phyloP scores from a whole-genome alignment of 2,329 filamentous ascomycete genomes.

The Claviceps sorghi region DNA sequence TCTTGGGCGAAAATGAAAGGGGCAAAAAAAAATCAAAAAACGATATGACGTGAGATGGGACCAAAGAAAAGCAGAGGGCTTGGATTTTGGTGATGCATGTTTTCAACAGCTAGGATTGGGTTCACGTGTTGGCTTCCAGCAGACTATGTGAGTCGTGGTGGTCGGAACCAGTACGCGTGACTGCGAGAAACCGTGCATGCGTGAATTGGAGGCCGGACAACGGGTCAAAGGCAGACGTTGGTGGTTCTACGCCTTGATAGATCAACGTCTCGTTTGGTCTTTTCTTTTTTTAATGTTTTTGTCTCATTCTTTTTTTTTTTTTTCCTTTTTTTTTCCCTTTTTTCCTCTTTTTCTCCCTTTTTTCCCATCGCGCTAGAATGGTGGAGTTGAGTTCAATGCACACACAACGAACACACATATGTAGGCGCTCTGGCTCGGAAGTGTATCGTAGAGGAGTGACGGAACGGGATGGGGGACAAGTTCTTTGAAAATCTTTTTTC shows the following conservation, averaged over 20 bases:
- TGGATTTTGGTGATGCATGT: neutral
- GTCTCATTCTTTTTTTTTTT: slow-evolving; percentile 3
- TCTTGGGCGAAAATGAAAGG: neutral
- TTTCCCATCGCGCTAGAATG: slow-evolving; percentile 14
- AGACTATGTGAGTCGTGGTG: neutral
- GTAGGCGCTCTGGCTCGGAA: slow-evolving; percentile 7
- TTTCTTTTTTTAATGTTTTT: neutral
- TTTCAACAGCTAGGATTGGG: neutral
- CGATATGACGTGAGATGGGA: neutral
- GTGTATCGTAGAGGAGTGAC: slow-evolving; percentile 11
- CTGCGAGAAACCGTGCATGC: neutral
- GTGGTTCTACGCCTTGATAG: slow-evolving; percentile 7
- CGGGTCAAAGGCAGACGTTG: neutral
- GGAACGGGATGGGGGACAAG: slow-evolving; percentile 6
- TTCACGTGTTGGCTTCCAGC: neutral
- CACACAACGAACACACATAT: neutral
- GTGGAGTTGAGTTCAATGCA: slow-evolving; percentile 12
- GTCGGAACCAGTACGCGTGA: neutral
- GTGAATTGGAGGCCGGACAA: neutral
- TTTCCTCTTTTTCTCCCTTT: neutral
- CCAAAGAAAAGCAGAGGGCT: neutral
- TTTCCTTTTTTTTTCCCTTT: slow-evolving; percentile 8
- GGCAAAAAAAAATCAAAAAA: neutral
- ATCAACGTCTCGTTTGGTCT: slow-evolving; percentile 5
- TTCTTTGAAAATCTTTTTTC: neutral